Base-by-base conservation (phyloP, 2,329 filamentous ascomycete species). In the Zasmidium cellare region DNA sequence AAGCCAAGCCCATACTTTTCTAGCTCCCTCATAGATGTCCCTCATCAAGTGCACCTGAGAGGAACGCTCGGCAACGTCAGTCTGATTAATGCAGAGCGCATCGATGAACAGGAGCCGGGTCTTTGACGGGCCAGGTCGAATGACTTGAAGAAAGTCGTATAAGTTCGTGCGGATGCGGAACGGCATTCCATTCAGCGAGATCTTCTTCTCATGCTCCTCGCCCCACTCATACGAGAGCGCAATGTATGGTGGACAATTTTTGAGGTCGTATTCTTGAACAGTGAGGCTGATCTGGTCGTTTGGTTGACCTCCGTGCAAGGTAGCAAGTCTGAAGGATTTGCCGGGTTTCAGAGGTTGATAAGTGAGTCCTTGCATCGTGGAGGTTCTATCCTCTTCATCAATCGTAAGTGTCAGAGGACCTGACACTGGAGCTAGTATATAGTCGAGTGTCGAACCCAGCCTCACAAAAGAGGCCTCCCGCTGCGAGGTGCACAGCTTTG, bases 51-150 rank as follows among this genome's bases (percentile, higher is more conserved):
- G 19, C 14, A 53, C 50, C 50, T 53, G 50, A 11, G 50, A 45
- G 22, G 31, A 5, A 16, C 50, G 25, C 28, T 53, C 31, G 12
- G 12, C 14, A 12, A 44, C 5, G n/a, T 45, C 28, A 35, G 7
- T 6, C 20, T 53, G 50, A 45, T 53, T 44, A 12, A 45, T 53
- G 20, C 50, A 53, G n/a, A 53, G 14, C 12, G 50, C 28, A 45
- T 53, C 50, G 16, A 31, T 19, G n/a, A 25, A 53, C 3, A 47
- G 23, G 16, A 47, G 12, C 6, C 3, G 23, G 1, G 2, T 14
- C 45, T 19, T 47, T 2, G 19, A 7, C 7, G 19, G 45, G 7
- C 14, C 45, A 5, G 20, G 19, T 3, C 9, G n/a, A 3, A 22
- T 7, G 6, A 28, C 25, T 11, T 28, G 6, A 1, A 47, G 45